These are phyloP conservation scores for Coniella lustricola DNA, from an alignment of 2,329 filamentous ascomycete species.

Conservation along the genomic window DNA sequence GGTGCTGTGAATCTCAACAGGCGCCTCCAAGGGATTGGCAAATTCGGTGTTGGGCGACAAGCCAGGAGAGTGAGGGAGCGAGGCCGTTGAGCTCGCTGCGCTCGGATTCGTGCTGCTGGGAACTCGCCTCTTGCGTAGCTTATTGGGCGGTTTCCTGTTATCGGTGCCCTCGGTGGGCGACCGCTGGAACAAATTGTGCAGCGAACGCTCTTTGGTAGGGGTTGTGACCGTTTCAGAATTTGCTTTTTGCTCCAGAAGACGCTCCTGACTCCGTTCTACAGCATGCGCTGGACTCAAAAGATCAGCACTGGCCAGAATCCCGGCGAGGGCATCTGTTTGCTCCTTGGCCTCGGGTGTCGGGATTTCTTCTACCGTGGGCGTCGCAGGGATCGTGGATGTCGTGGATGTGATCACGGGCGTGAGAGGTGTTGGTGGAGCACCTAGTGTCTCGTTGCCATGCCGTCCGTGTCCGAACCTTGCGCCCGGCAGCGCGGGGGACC, in stretches of 20 bases:
- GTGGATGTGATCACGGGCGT: constrained; percentile 35
- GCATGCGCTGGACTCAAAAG: constrained; percentile 8
- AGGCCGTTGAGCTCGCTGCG: constrained; percentile 83
- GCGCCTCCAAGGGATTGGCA: constrained; percentile 39
- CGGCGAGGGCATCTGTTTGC: constrained; percentile 8
- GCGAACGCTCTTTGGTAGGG: constrained; percentile 57
- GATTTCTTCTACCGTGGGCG: constrained; percentile 29
- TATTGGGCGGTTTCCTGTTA: constrained; percentile 68
- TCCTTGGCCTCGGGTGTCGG: constrained; percentile 23
- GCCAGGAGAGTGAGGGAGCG: constrained; percentile 46
- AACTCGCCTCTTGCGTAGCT: constrained; percentile 79
- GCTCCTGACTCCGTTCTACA: constrained; percentile 44
- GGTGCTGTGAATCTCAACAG: constrained; percentile 6
- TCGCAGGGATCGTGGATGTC: constrained; percentile 43
- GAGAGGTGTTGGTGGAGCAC: constrained; percentile 26
- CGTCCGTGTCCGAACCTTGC: constrained; percentile 53
- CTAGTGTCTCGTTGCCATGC: constrained; percentile 21
- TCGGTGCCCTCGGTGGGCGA: constrained; percentile 57
- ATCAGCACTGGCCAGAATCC: background rate
- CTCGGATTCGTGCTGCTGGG: constrained; percentile 74
- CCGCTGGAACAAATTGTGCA: constrained; percentile 65
- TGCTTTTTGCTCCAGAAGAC: constrained; percentile 33
- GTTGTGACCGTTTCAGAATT: constrained; percentile 35
- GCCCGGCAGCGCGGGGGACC: constrained; percentile 64
- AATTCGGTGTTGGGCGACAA: constrained; percentile 41